Conservation (phyloP, 352 stramenopile genomes). For the Plasmopara viticola region DNA sequence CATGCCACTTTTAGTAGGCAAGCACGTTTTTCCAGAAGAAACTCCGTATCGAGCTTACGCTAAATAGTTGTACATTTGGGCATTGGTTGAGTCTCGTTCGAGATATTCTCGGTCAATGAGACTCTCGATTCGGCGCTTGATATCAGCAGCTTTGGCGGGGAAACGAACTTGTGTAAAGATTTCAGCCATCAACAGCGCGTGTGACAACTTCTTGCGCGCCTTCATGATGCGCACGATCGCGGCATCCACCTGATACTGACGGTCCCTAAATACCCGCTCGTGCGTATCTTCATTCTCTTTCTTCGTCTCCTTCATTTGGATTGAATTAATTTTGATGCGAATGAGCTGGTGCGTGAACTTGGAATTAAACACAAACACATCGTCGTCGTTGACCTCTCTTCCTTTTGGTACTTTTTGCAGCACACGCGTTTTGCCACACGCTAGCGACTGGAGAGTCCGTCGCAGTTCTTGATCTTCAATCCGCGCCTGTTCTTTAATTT, state of each 20-base stretch:
- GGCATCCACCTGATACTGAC: conserved; percentile 92
- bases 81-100: conserved; percentile 72
- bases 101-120: conserved; percentile 88
- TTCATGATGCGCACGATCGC: conserved; percentile 99
- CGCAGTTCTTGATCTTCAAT: conserved; percentile 88
- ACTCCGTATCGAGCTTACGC: conserved; percentile 29
- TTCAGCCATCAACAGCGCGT: conserved; percentile 94
- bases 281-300: conserved; percentile 92
- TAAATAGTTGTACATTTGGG: conserved; percentile 86
- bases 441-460: conserved; percentile 85
- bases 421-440: conserved; percentile 85
- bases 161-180: conserved; percentile 94
- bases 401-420: conserved; percentile 84
- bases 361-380: conserved; percentile 85
- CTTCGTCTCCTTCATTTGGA: conserved; percentile 93
- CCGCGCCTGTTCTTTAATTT: conserved; percentile 83
- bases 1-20: conserved; percentile 4
- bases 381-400: conserved; percentile 78
- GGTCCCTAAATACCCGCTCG: conserved; percentile 90
- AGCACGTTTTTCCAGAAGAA: not conserved
- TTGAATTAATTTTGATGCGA: conserved; percentile 93
- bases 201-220: conserved; percentile 92
- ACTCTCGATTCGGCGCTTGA: conserved; percentile 87
- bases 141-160: conserved; percentile 67
- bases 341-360: conserved; percentile 83